Conservation (phyloP, 176 grass and related monocot genomes). For the Carex littledalei region DNA sequence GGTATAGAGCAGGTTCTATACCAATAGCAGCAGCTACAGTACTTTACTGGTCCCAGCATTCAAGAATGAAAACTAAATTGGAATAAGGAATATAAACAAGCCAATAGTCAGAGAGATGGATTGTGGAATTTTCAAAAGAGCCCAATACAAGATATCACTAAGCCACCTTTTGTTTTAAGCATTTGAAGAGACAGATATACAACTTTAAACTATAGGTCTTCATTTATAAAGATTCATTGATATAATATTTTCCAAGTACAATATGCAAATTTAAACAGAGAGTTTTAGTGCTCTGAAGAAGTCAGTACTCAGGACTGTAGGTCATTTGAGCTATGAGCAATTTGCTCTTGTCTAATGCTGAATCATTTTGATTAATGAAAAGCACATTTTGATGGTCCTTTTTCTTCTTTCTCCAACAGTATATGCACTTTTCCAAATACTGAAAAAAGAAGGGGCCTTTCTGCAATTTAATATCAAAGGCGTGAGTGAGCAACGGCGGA, state of each 20-base stretch:
- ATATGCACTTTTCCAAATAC: not conserved
- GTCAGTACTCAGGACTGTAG: not conserved
- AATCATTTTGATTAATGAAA: not conserved
- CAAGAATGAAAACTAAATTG: not conserved
- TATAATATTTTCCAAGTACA: not conserved
- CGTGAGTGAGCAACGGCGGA: not conserved
- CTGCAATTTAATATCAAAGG: slow-evolving; percentile 20
- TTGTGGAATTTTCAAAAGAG: not conserved
- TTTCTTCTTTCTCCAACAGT: not conserved
- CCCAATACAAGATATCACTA: not conserved
- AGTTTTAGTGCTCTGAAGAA: not conserved
- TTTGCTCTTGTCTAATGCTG: not conserved
- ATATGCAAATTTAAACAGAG: not conserved
- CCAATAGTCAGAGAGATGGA: not conserved
- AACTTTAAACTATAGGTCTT: not conserved
- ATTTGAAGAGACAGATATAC: not conserved
- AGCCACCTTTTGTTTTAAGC: not conserved
- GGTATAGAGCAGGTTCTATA: not conserved
- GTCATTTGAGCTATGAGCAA: not conserved
- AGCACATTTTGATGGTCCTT: not conserved
- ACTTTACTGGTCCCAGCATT: not conserved
- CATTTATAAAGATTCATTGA: not conserved
- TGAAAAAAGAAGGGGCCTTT: not conserved
- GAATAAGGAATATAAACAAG: not conserved
- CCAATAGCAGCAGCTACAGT: not conserved